Base-by-base conservation (phyloP, 441 rosid species). In the Brassica hybrid region DNA sequence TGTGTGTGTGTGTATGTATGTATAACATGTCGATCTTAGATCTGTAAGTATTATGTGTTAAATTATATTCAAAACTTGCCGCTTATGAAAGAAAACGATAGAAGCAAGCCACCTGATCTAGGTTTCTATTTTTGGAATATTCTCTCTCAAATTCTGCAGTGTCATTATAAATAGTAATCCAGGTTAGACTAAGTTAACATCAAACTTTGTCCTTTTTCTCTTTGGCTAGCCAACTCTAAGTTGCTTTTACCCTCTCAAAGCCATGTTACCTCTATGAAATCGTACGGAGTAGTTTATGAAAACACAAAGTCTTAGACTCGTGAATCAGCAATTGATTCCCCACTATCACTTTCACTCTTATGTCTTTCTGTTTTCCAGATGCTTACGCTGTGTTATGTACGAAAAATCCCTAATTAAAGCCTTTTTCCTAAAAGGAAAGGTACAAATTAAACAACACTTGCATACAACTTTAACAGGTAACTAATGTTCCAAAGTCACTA, bases 301-400 rank as follows among this genome's bases (percentile, higher is more conserved):
- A 17, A 79, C 78, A 69, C 79, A 79, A 19, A n/a, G 34, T 52
- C 27, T 64, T 38, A 36, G 65, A 73, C 3, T 56, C 57, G 45
- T 74, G 75, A 74, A 79, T 79, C 79, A 79, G 79, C 82, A 75
- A 52, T 69, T 76, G 79, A 79, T 79, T 79, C 79, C 72, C 82
- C 82, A 75, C 82, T 79, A 75, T 45, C 45, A 65, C 78, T 74
- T 69, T 41, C 57, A 12, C 68, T 71, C 14, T 11, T 60, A 54
- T 60, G 45, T 72, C 73, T 66, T 52, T 58, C 48, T 67, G 74
- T 74, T 79, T 67, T 17, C 70, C 72, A 75, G 76, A 75, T 79
- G 76, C 79, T 79, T 34, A 75, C 30, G 62, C 79, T 70, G 69
- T 23, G 11, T 58, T 43, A 14, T 68, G 72, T 74, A 79, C 58